Base-by-base conservation (phyloP, 2,329 filamentous ascomycete genomes). In the Colletotrichum filicis region DNA sequence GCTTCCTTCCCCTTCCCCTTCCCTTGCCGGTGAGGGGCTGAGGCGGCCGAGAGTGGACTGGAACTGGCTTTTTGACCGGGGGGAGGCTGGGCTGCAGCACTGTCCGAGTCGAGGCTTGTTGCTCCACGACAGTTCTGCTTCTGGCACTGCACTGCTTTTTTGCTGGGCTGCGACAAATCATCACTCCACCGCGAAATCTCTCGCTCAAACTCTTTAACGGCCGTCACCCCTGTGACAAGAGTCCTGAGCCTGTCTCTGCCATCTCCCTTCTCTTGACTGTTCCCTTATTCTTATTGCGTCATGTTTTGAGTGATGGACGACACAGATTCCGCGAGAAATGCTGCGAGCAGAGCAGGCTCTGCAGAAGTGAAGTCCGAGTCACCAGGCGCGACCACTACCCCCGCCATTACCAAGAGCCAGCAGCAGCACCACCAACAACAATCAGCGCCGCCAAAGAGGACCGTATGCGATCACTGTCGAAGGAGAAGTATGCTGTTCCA, bases 391-490 rank as follows among this genome's bases (percentile, higher is more conserved):
- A 64, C 37, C 65, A 73, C 42, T 8, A 22, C 42, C 19, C 19
- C 42, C 42, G 42, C 42, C 42, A 9, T 19, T 22, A 67, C 53
- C 55, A 42, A 24, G 22, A 61, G 52, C 19, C 66, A 58, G 42
- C 66, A 68, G 22, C 65, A 52, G 4, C 57, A n/a, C 24, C 32
- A 62, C 19, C 57, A 61, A 19, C 60, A 73, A 61, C 71, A 74
- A 60, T 66, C 66, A 64, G 70, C 74, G 35, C 71, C 71, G 55
- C 55, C 76, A 30, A 82, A 80, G 73, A 80, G 84, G 49, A 85
- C 81, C 35, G 84, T 86, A 42, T 86, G 85, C 76, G 85, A 86
- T 73, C 83, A 86, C 74, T 86, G 85, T 76, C 82, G 85, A 66
- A 78, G 83, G 75, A 79, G 84, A 75, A 79, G 85, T 85, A 81